Conservation (phyloP, 768 basidiomycete genomes). For the Phylloporus sp. region DNA sequence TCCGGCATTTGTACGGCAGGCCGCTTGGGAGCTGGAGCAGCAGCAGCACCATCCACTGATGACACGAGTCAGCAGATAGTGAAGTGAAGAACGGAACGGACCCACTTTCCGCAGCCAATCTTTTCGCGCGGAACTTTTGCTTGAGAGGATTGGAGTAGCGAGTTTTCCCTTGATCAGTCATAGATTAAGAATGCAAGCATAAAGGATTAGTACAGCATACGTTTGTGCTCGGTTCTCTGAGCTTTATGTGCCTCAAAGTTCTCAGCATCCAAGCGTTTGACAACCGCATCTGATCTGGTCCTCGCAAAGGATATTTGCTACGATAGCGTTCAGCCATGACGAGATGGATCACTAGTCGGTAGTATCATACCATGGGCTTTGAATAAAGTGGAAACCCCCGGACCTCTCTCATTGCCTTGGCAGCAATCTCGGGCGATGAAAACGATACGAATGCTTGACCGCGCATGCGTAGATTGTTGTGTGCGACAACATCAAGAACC, state of each 20-base stretch:
- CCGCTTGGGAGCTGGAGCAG: slow-evolving; percentile 65
- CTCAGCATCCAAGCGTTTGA: slow-evolving; percentile 66
- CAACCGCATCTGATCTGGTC: slow-evolving; percentile 86
- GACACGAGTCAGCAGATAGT: slow-evolving; percentile 1
- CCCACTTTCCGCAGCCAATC: slow-evolving; percentile 74
- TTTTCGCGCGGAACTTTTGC: slow-evolving; percentile 77
- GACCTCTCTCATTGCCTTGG: slow-evolving; percentile 89
- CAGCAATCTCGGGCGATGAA: slow-evolving; percentile 73
- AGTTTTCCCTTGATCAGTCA: slow-evolving; percentile 53
- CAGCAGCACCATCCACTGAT: slow-evolving; percentile 65
- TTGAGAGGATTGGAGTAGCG: slow-evolving; percentile 90
- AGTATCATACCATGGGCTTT: slow-evolving; percentile 80
- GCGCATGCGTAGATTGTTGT: slow-evolving; percentile 92
- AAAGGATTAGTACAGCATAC: slow-evolving; percentile 41
- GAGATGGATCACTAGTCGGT: background rate
- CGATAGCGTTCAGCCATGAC: background rate
- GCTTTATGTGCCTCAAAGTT: slow-evolving; percentile 74
- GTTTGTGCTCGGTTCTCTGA: slow-evolving; percentile 75
- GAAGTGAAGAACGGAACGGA: slow-evolving; percentile 2
- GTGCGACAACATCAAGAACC: slow-evolving; percentile 93
- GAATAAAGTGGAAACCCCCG: slow-evolving; percentile 92
- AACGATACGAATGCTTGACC: slow-evolving; percentile 99
- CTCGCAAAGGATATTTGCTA: slow-evolving; percentile 95
- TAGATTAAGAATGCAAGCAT: background rate
- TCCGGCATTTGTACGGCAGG: slow-evolving; percentile 96